Percentiles rank a stretch among this genome's conserved stretches.
These are phyloP conservation scores for Pulveroboletus sp. DNA, from an alignment of 768 basidiomycete genomes.

Conservation along the genomic window DNA sequence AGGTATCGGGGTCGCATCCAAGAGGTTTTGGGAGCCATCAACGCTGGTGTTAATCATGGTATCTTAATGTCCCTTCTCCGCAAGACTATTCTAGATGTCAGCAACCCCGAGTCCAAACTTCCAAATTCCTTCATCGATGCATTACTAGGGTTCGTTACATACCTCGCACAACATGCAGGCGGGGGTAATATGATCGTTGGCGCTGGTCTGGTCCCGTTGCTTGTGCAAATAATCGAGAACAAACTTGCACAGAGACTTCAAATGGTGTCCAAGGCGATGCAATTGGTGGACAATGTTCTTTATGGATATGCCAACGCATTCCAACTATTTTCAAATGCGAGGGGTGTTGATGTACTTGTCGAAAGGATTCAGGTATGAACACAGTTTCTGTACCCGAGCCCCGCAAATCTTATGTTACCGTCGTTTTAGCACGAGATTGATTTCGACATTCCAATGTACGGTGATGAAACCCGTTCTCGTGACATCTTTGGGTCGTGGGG, in stretches of 20 bases:
- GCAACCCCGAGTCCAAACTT: slow-evolving; percentile 56
- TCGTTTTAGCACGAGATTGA: slow-evolving; percentile 59
- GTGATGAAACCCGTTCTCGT: slow-evolving; percentile 37
- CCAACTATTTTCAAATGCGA: slow-evolving; percentile 75
- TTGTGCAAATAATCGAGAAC: slow-evolving; percentile 87
- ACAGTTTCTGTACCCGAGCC: not conserved
- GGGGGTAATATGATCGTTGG: slow-evolving; percentile 93
- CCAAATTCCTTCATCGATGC: slow-evolving; percentile 81
- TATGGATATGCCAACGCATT: slow-evolving; percentile 88
- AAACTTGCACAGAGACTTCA: slow-evolving; percentile 60
- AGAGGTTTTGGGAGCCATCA: slow-evolving; percentile 86
- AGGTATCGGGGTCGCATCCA: slow-evolving; percentile 77
- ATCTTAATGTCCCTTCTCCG: slow-evolving; percentile 86
- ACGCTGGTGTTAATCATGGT: slow-evolving; percentile 95
- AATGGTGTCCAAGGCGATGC: slow-evolving; percentile 86
- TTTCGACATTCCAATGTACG: slow-evolving; percentile 54
- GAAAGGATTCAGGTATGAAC: slow-evolving; percentile 75
- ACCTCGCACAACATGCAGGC: slow-evolving; percentile 76
- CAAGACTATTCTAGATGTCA: slow-evolving; percentile 71
- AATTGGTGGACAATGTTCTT: slow-evolving; percentile 86
- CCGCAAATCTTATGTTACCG: slow-evolving; percentile 6
- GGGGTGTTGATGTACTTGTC: slow-evolving; percentile 82
- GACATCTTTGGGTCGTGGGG: slow-evolving; percentile 53
- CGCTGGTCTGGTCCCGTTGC: slow-evolving; percentile 83
- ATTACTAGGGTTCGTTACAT: slow-evolving; percentile 79